Conservation (phyloP, 176 grass and related monocot genomes). For the Tuctoria greenei region DNA sequence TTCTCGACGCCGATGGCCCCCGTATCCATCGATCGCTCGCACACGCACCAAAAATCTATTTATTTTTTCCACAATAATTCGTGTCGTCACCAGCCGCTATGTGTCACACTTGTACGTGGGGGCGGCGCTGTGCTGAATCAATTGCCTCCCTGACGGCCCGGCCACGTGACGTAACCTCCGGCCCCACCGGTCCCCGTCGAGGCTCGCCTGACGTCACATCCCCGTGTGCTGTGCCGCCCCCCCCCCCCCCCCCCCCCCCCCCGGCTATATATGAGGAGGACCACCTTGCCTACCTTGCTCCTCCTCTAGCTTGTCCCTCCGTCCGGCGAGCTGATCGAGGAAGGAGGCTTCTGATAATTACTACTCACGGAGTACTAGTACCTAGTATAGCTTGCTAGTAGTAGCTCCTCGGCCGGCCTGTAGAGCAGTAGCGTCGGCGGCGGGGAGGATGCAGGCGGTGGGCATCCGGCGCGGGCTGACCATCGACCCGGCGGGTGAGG, state of each 20-base stretch:
- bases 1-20: neutral
- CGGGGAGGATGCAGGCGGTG: conserved; percentile 20
- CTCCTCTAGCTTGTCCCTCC: neutral
- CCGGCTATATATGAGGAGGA: conserved; percentile 43
- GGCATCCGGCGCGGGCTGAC: conserved; percentile 42
- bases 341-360: too few species aligned
- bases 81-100: neutral
- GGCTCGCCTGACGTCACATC: conserved; percentile 52
- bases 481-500: conserved; percentile 53
- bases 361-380: too few species aligned
- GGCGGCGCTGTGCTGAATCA: neutral
- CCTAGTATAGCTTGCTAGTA: too few species aligned
- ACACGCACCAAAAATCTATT: neutral
- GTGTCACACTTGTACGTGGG: neutral
- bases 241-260: too few species aligned
- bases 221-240: conserved; percentile 59
- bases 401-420: too few species aligned
- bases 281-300: neutral
- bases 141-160: too few species aligned
- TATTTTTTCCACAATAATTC: neutral
- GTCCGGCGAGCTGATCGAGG: too few species aligned
- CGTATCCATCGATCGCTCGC: neutral
- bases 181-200: conserved; percentile 40
- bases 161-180: conserved; percentile 51
- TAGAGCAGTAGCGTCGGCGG: neutral